These are phyloP conservation scores for Solanum corneliomulleri DNA, from an alignment of 257 asterid species.

Conservation along the genomic window DNA sequence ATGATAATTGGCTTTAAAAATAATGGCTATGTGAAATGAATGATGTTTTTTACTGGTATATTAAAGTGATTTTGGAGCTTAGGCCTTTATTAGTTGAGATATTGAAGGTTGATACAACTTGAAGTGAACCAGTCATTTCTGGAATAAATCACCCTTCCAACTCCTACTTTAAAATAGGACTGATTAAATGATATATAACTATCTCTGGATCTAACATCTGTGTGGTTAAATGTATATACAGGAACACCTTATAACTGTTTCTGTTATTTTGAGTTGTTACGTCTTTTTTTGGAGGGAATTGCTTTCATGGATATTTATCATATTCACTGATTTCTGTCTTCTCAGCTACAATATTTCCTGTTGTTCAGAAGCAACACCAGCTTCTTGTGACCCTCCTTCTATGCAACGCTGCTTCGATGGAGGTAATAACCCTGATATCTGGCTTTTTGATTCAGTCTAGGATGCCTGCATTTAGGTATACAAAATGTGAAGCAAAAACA, in stretches of 20 bases:
- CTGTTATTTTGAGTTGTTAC: background rate
- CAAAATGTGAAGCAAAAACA: background rate
- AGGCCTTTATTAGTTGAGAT: background rate
- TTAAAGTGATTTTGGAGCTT: background rate
- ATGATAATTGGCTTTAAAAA: background rate
- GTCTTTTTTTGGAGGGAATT: background rate
- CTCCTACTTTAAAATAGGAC: background rate
- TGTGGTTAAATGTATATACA: background rate
- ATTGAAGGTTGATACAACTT: background rate
- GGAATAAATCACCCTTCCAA: background rate
- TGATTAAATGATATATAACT: background rate
- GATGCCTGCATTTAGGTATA: background rate
- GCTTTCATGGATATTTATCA: background rate
- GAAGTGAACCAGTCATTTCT: background rate
- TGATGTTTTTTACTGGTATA: background rate
- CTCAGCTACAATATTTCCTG: slow-evolving; percentile 81
- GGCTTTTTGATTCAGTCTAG: background rate
- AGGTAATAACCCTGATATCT: slow-evolving; percentile 35
- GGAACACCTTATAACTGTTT: background rate
- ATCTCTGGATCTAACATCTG: background rate
- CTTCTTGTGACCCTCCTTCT: slow-evolving; percentile 92
- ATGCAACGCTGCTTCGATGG: slow-evolving; percentile 92
- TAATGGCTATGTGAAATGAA: background rate
- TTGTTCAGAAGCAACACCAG: slow-evolving; percentile 96
- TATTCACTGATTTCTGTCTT: slow-evolving; percentile 1